phyloP scores from a whole-genome alignment of 1,284 basidiomycete species.

The Ganoderma leucocontextum region DNA sequence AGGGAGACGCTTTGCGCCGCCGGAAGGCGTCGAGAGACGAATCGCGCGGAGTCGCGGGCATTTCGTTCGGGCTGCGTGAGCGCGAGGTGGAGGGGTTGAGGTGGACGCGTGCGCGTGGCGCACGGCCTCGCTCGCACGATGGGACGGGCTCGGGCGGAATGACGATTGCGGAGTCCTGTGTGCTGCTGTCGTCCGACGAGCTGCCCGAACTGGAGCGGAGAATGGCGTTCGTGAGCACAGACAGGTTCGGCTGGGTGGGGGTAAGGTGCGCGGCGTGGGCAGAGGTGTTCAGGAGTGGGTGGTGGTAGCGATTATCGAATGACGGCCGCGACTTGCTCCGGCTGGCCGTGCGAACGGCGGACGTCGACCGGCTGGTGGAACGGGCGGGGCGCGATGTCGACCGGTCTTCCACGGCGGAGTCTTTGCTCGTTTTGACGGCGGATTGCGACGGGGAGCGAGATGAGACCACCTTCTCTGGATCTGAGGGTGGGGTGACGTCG shows the following conservation, averaged over 20 bases:
- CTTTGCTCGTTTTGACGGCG: conserved; percentile 26
- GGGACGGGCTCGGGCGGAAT: conserved; percentile 37
- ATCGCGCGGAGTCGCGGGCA: conserved; percentile 36
- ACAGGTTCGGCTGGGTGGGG: conserved; percentile 35
- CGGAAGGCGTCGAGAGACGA: conserved; percentile 20
- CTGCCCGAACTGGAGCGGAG: conserved; percentile 38
- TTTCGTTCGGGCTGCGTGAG: conserved; percentile 37
- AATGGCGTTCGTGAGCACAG: conserved; percentile 37
- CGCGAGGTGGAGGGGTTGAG: conserved; percentile 33
- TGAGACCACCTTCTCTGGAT: conserved; percentile 22
- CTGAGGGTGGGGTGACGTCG: conserved; percentile 41
- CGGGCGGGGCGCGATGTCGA: conserved; percentile 33
- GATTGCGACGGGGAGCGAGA: conserved; percentile 37
- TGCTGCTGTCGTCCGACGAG: conserved; percentile 39
- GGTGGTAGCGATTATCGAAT: conserved; percentile 31
- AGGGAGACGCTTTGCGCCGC: conserved; percentile 32
- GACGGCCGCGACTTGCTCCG: conserved; percentile 38
- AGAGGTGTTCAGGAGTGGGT: conserved; percentile 29
- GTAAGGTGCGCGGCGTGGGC: conserved; percentile 26
- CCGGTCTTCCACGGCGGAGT: conserved; percentile 37
- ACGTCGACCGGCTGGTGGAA: conserved; percentile 37
- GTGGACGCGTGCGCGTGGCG: conserved; percentile 23
- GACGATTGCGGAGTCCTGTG: conserved; percentile 41
- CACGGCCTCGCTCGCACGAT: conserved; percentile 32
- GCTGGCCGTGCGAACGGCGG: conserved; percentile 36